A percentile compares a stretch with the other conserved stretches of the same genome.
Evolutionary conservation across 164 flowering plant genomes (phyloP).

Genomic region (Sedum album): DNA sequence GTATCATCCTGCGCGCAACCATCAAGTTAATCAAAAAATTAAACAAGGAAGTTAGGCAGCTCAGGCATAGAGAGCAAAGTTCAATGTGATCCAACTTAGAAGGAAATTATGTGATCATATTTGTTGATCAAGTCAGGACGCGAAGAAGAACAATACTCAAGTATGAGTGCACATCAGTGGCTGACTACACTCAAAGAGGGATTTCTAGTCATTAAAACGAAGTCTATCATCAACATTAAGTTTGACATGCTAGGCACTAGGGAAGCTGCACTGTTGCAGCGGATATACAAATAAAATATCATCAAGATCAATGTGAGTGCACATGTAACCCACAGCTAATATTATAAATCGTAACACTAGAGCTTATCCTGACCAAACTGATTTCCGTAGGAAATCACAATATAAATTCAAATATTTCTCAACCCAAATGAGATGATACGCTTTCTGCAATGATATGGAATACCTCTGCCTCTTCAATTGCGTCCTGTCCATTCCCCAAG

Average conservation of each 20-base stretch:
- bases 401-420: not conserved
- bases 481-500: slow-evolving; percentile 97
- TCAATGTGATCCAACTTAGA: not conserved
- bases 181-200: not conserved
- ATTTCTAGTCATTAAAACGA: no score
- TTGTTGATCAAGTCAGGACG: not conserved
- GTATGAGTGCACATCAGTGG: not conserved
- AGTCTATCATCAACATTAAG: not conserved
- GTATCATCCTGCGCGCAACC: slow-evolving; percentile 47
- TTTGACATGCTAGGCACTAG: not conserved
- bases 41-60: no score
- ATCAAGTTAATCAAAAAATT: not conserved
- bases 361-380: not conserved
- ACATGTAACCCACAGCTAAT: no score
- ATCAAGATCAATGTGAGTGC: no score
- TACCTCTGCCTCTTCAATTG: slow-evolving; percentile 91
- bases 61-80: not conserved
- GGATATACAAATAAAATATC: not conserved
- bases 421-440: not conserved
- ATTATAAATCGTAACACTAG: no score
- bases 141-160: not conserved
- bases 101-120: not conserved
- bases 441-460: no score
- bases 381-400: not conserved
- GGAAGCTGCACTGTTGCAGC: not conserved